Evolutionary conservation across 1,284 basidiomycete species (phyloP).

Genomic region (Somion occarium): DNA sequence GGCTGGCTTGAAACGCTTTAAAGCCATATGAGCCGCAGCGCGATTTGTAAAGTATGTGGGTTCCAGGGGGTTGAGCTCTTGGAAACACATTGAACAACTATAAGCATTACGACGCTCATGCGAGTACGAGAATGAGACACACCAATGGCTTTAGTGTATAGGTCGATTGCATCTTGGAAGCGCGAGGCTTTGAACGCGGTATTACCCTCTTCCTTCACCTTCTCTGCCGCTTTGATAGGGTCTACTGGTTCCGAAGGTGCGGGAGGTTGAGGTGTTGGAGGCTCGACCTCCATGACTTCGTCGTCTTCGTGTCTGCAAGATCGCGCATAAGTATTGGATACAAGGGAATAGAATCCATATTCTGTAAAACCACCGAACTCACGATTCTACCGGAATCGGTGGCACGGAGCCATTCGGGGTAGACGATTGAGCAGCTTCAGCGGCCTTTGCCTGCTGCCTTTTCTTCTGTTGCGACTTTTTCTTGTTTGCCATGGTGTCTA

Average conservation of each 20-base stretch:
- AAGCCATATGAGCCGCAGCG: slow-evolving; percentile 80
- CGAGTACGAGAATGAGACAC: slow-evolving; percentile 13
- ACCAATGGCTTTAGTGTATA: slow-evolving; percentile 75
- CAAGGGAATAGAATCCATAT: background rate
- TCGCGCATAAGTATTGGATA: background rate
- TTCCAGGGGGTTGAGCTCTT: slow-evolving; percentile 64
- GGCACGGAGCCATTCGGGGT: background rate
- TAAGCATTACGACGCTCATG: slow-evolving; percentile 1
- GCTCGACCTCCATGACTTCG: slow-evolving; percentile 14
- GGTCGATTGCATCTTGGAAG: slow-evolving; percentile 69
- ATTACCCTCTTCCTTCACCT: slow-evolving; percentile 72
- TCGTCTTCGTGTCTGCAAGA: slow-evolving; percentile 7
- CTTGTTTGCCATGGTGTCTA: background rate
- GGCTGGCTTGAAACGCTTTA: slow-evolving; percentile 72
- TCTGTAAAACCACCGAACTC: too few relatives aligned
- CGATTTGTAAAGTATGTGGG: slow-evolving; percentile 81
- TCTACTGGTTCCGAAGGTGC: slow-evolving; percentile 17
- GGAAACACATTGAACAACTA: too few relatives aligned
- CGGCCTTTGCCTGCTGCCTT: background rate
- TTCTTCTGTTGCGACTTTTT: background rate
- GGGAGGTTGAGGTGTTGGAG: slow-evolving; percentile 4
- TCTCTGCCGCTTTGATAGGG: slow-evolving; percentile 41
- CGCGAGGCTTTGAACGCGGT: slow-evolving; percentile 63
- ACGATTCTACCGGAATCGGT: background rate
- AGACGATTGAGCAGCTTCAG: background rate